phyloP scores from a whole-genome alignment of 306 rosid genomes.

The Inga oerstediana region DNA sequence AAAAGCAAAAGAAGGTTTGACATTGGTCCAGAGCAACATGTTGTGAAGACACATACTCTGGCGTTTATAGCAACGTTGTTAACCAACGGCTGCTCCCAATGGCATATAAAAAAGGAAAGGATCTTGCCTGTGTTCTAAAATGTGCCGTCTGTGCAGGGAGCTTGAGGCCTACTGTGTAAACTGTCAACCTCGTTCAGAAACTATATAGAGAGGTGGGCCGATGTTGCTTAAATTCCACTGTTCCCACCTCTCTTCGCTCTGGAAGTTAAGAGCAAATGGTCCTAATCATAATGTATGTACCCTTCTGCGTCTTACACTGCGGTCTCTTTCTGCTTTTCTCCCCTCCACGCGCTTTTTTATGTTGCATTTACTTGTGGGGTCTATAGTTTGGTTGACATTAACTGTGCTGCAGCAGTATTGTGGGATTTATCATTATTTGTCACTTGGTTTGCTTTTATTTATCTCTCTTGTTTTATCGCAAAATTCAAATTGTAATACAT shows the following conservation, averaged over 20 bases:
- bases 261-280: constrained; percentile 46
- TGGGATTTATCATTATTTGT: constrained; percentile 40
- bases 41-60: constrained; percentile 7
- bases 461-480: constrained; percentile 21
- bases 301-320: constrained; percentile 42
- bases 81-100: constrained; percentile 15
- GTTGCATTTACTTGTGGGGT: constrained; percentile 75
- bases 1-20: not conserved
- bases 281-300: constrained; percentile 47
- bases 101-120: not conserved
- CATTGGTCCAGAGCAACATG: constrained; percentile 38
- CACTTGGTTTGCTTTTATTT: not conserved
- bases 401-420: constrained; percentile 33
- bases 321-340: constrained; percentile 47
- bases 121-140: constrained; percentile 3
- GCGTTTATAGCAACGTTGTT: constrained; percentile 29
- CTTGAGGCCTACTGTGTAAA: constrained; percentile 42
- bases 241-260: constrained; percentile 40
- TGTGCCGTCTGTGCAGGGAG: constrained; percentile 29
- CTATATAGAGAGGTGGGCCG: constrained; percentile 68
- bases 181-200: constrained; percentile 65
- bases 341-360: constrained; percentile 61
- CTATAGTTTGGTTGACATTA: constrained; percentile 62
- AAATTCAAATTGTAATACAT: not conserved
- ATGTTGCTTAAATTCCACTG: constrained; percentile 73